These are phyloP conservation scores for Adansonia gregorii DNA, from an alignment of 441 rosid genomes.

Conservation along the genomic window DNA sequence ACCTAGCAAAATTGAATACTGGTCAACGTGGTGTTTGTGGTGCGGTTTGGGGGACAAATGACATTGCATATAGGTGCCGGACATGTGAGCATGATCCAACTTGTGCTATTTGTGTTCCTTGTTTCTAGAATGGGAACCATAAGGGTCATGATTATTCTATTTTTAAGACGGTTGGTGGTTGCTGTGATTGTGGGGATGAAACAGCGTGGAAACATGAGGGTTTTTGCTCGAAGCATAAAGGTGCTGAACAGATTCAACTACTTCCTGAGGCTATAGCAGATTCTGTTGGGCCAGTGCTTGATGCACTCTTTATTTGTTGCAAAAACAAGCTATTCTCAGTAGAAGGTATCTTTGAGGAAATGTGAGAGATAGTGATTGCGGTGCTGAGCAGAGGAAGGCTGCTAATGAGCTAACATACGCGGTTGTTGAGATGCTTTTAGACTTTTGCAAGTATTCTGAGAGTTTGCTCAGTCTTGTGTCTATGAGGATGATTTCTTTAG, in stretches of 20 bases:
- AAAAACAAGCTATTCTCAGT: slow-evolving; percentile 60
- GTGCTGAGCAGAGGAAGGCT: slow-evolving; percentile 42
- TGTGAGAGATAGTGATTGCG: slow-evolving; percentile 39
- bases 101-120: slow-evolving; percentile 96
- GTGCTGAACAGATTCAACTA: slow-evolving; percentile 92
- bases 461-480: slow-evolving; percentile 94
- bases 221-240: slow-evolving; percentile 91
- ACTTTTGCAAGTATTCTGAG: slow-evolving; percentile 82
- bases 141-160: slow-evolving; percentile 78
- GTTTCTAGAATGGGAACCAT: slow-evolving; percentile 91
- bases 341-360: slow-evolving; percentile 48
- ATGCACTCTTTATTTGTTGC: slow-evolving; percentile 72
- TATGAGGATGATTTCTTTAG: slow-evolving; percentile 56
- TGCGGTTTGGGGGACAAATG: slow-evolving; percentile 91
- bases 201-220: slow-evolving; percentile 98
- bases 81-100: slow-evolving; percentile 92
- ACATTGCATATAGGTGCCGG: slow-evolving; percentile 87
- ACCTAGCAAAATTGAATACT: slow-evolving; percentile 50
- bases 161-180: slow-evolving; percentile 92
- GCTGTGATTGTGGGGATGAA: slow-evolving; percentile 98
- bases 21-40: slow-evolving; percentile 95
- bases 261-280: slow-evolving; percentile 70
- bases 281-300: slow-evolving; percentile 82
- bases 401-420: slow-evolving; percentile 73
- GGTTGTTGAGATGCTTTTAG: slow-evolving; percentile 85